Conservation (phyloP, 2,329 filamentous ascomycete species). For the Hypoxylon sp. region DNA sequence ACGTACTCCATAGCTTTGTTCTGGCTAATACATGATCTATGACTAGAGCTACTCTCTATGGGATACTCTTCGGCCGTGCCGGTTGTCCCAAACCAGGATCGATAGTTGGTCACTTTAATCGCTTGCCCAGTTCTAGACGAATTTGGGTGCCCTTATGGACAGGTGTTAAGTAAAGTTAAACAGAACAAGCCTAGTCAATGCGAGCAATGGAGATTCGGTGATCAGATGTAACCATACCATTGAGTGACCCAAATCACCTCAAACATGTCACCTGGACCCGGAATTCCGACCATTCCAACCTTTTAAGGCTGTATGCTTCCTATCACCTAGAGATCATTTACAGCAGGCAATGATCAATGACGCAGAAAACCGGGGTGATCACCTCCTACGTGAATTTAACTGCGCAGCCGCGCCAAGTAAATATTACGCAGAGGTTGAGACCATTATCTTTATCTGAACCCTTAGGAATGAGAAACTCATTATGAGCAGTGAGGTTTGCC, state of each 20-base stretch:
- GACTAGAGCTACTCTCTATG: not conserved
- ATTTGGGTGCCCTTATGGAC: slow-evolving; percentile 4
- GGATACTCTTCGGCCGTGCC: slow-evolving; percentile 1
- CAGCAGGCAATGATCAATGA: slow-evolving; percentile 12
- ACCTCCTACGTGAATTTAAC: not conserved
- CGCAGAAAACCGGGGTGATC: not conserved
- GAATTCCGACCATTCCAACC: not conserved
- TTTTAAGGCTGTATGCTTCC: slow-evolving; percentile 18
- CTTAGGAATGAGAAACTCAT: not conserved
- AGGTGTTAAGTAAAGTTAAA: slow-evolving; percentile 5
- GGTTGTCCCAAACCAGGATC: slow-evolving; percentile 1
- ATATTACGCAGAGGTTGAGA: not conserved
- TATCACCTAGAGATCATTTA: not conserved
- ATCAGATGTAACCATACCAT: slow-evolving; percentile 8
- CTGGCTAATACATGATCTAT: not conserved
- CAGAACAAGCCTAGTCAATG: not conserved
- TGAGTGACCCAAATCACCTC: not conserved
- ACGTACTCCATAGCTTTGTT: not conserved
- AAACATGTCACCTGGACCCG: not conserved
- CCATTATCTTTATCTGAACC: not conserved
- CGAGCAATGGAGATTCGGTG: slow-evolving; percentile 1
- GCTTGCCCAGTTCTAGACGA: not conserved
- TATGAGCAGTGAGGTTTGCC: not conserved
- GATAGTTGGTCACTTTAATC: slow-evolving; percentile 3
- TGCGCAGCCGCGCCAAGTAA: not conserved